phyloP scores from a whole-genome alignment of 768 basidiomycete genomes.

The Tricholoma sp. region DNA sequence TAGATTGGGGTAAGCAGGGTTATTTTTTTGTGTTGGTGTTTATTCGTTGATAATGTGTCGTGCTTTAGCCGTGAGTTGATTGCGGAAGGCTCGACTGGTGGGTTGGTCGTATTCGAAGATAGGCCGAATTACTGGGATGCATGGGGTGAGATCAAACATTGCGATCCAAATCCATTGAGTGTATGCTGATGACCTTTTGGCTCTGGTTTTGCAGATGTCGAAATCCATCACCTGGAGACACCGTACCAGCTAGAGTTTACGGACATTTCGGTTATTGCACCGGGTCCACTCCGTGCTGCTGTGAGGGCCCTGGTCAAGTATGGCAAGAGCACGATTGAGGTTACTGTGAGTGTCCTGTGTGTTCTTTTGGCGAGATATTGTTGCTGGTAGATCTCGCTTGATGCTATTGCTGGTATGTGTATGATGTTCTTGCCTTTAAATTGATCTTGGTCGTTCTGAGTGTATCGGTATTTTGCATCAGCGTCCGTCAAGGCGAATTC shows the following conservation, averaged over 20 bases:
- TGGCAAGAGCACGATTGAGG: conserved; percentile 68
- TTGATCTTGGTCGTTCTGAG: conserved; percentile 1
- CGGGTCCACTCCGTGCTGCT: conserved; percentile 78
- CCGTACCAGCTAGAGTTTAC: conserved; percentile 67
- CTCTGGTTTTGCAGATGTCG: conserved; percentile 59
- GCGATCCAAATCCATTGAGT: background rate
- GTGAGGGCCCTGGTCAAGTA: conserved; percentile 64
- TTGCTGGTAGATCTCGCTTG: conserved; percentile 68
- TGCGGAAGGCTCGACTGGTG: conserved; percentile 67
- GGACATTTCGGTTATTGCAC: conserved; percentile 59
- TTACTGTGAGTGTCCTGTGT: conserved; percentile 47
- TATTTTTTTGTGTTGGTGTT: background rate
- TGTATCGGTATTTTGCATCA: conserved; percentile 27
- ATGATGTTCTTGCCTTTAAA: too few relatives aligned
- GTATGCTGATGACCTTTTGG: background rate
- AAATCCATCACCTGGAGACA: conserved; percentile 90
- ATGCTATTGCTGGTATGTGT: conserved; percentile 63
- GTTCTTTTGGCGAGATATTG: background rate
- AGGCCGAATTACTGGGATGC: conserved; percentile 86
- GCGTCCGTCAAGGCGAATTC: conserved; percentile 59
- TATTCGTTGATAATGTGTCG: background rate
- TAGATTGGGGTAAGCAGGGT: conserved; percentile 49
- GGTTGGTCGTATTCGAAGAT: conserved; percentile 89
- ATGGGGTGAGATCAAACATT: conserved; percentile 53
- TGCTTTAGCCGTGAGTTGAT: conserved; percentile 74